Base-by-base conservation (phyloP, 768 basidiomycete species). In the Rhizopogon rudus region DNA sequence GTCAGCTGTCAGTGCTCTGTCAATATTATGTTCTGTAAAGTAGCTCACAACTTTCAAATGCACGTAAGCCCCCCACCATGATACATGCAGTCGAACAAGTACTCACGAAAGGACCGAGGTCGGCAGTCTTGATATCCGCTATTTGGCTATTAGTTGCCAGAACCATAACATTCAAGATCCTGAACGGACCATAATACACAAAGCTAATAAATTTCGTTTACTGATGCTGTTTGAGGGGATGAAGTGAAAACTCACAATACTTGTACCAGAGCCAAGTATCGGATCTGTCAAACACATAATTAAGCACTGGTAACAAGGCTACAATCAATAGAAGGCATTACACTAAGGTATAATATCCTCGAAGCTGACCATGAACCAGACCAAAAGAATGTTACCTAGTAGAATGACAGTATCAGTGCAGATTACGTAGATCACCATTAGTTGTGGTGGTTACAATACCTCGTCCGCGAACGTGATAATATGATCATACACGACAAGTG, bases 381-480 rank as follows among this genome's bases (percentile, higher is more conserved):
- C 45, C 45, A 48, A 31, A 48, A 48, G 31, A 48, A 48, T 1
- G n/a, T 48, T 14, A 48, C 31, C 45, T 48, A 48, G 7, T 48
- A 48, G 7, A 48, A 46, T 25, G 25, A 25, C 25, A 25, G 25
- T 25, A 25, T 33, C 31, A 33, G 31, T 7, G 31, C 9, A 33
- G 25, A 25, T 25, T 9, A 33, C 31, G 8, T 17, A 41, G 9
- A 16, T 3, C 17, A 17, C 16, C 16, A 17, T 10, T 3, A 17
- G 17, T 4, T 9, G 8, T 17, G 3, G 9, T 17, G 6, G n/a
- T 8, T 1, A 41, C n/a, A 10, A 1, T 17, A 51, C 53, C 53
- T 58, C 57, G 29, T 58, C 12, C 6, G 37, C 50, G 35, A 55
- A 33, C 8, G 54, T 55, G 25, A 55, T 41, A 28, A 41, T 12